Conservation (phyloP, 352 stramenopile species). For the Phytopythium oedochilum region DNA sequence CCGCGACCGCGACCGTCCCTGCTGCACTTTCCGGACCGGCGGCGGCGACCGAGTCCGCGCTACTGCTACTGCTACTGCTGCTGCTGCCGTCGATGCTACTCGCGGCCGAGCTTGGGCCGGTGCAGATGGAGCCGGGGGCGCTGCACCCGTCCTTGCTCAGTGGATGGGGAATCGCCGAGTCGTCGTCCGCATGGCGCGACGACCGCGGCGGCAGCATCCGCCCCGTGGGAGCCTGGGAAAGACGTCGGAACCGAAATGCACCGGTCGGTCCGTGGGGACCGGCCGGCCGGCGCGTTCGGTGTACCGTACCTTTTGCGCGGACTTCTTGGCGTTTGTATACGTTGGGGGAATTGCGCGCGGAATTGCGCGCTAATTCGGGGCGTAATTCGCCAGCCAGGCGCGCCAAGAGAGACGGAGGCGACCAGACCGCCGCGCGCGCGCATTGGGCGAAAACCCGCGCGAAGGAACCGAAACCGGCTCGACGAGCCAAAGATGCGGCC, state of each 20-base stretch:
- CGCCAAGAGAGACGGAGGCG: constrained; percentile 5
- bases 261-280: too few relatives aligned
- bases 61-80: too few relatives aligned
- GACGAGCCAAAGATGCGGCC: too few relatives aligned
- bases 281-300: too few relatives aligned
- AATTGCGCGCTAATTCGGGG: too few relatives aligned
- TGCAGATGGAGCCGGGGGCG: too few relatives aligned
- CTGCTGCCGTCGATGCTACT: background rate
- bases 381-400: background rate
- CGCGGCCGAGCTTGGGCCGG: background rate
- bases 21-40: too few relatives aligned
- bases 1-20: background rate
- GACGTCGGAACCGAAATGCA: background rate
- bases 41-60: too few relatives aligned
- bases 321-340: constrained; percentile 2
- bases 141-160: background rate
- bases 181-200: background rate
- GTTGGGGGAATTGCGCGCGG: too few relatives aligned
- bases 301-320: background rate
- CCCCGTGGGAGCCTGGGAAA: background rate
- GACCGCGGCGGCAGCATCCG: background rate
- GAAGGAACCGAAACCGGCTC: background rate
- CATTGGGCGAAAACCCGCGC: background rate
- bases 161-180: background rate
- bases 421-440: background rate